These are phyloP conservation scores for Xylaria sp. DNA, from an alignment of 2,329 filamentous ascomycete species.

Conservation along the genomic window DNA sequence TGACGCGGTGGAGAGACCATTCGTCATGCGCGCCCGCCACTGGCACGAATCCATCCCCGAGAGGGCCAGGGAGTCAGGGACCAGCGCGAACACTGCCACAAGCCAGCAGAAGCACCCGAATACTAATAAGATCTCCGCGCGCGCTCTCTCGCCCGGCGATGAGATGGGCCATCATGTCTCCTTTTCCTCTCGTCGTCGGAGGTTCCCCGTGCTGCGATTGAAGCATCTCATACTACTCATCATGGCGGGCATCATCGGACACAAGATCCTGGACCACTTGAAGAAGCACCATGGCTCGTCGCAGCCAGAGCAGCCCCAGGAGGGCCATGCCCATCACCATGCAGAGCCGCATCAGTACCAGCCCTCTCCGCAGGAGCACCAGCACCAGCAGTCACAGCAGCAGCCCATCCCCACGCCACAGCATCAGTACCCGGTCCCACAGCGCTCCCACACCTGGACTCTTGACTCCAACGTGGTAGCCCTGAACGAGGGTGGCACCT, in stretches of 20 bases:
- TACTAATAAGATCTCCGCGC: too few species aligned
- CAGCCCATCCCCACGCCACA: not conserved
- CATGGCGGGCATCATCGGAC: slow-evolving; percentile 17
- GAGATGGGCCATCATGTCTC: slow-evolving; percentile 16
- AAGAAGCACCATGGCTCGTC: slow-evolving; percentile 5
- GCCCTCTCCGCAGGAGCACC: not conserved
- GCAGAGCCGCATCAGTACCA: not conserved
- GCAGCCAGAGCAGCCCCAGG: too few species aligned
- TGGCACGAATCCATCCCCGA: too few species aligned
- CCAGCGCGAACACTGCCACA: too few species aligned
- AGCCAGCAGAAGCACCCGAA: too few species aligned
- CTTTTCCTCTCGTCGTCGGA: not conserved
- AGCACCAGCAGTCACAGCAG: not conserved
- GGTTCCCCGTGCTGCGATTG: not conserved
- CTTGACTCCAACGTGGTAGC: slow-evolving; percentile 40
- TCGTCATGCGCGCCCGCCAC: slow-evolving; percentile 9
- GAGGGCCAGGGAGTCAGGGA: too few species aligned
- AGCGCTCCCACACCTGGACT: slow-evolving; percentile 16
- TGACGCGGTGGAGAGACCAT: slow-evolving; percentile 3
- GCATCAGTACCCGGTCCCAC: not conserved
- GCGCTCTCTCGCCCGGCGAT: not conserved
- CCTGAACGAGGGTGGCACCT: slow-evolving; percentile 38
- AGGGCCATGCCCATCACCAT: not conserved
- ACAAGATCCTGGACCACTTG: slow-evolving; percentile 13
- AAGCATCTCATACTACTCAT: slow-evolving; percentile 14